Conservation (phyloP, 2,329 filamentous ascomycete species). For the Ophiostoma ips region DNA sequence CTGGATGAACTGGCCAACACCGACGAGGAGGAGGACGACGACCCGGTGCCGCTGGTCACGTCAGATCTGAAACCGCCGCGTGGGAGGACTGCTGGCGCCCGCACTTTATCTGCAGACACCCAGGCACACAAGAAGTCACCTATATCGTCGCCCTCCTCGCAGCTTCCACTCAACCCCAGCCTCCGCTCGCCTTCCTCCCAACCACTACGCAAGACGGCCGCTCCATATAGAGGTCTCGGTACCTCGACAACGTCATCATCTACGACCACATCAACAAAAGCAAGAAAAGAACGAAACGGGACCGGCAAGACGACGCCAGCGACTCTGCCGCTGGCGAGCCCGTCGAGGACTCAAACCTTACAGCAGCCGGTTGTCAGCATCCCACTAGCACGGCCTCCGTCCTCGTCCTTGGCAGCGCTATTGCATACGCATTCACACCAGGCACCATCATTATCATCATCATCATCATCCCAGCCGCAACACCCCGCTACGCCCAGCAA, state of each 20-base stretch:
- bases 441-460: too few species aligned
- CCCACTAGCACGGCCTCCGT: background rate
- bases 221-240: background rate
- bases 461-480: background rate
- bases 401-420: background rate
- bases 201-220: too few species aligned
- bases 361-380: background rate
- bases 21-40: slow-evolving; percentile 1
- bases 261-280: background rate
- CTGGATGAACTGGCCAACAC: slow-evolving; percentile 6
- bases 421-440: background rate
- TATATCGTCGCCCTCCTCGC: background rate
- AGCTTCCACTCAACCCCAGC: too few species aligned
- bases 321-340: background rate
- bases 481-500: background rate
- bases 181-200: too few species aligned
- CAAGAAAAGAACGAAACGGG: background rate
- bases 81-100: background rate
- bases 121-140: background rate
- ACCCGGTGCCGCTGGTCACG: slow-evolving; percentile 5
- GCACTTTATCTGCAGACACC: too few species aligned
- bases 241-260: background rate
- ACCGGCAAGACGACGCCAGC: too few species aligned
- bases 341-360: background rate
- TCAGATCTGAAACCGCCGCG: slow-evolving; percentile 9